Conservation (phyloP, 140 eudicot genomes). For the Flaveria floridana region DNA sequence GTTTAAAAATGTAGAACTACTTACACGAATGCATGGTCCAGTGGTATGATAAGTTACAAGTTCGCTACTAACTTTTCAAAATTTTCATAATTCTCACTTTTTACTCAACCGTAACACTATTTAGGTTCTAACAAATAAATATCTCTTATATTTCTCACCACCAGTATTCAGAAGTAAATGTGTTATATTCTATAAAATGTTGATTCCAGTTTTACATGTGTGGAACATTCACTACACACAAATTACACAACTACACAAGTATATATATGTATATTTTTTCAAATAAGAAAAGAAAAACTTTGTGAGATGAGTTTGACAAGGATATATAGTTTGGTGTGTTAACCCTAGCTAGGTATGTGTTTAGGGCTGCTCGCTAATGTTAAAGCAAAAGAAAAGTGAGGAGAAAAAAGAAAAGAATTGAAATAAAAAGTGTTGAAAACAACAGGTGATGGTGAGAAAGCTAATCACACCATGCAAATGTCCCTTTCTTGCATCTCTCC, state of each 20-base stretch:
- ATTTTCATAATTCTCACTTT: no score
- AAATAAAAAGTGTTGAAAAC: constrained; percentile 45
- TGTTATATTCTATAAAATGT: no score
- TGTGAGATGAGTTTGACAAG: neutral
- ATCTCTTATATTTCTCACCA: no score
- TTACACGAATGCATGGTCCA: no score
- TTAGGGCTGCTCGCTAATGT: constrained; percentile 4
- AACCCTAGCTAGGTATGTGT: neutral
- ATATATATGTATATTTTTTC: no score
- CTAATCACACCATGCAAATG: constrained; percentile 42
- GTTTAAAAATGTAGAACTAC: no score
- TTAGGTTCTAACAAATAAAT: no score
- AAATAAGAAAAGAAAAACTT: neutral
- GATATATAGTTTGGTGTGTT: neutral
- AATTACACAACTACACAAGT: neutral
- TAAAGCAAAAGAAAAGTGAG: constrained; percentile 1
- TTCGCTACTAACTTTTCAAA: no score
- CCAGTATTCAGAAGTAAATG: no score
- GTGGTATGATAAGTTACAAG: no score
- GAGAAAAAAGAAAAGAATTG: neutral
- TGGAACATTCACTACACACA: neutral
- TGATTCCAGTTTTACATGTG: neutral
- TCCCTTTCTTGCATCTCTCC: constrained; percentile 67
- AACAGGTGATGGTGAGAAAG: constrained; percentile 72
- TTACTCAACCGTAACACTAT: no score